phyloP scores from a whole-genome alignment of 306 rosid species.

The Gynostemma pentaphyllum region DNA sequence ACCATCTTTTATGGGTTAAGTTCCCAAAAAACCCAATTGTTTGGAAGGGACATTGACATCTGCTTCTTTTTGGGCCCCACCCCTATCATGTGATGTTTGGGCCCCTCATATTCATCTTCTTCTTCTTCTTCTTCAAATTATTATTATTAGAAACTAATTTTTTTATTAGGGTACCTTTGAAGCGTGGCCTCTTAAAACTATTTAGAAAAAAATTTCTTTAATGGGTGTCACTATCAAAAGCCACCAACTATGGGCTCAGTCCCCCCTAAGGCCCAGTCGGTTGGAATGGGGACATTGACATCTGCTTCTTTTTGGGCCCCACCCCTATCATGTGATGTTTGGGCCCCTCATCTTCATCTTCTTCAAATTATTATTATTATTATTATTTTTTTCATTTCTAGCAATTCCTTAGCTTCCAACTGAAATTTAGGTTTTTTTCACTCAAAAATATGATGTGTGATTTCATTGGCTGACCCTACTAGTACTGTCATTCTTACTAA shows the following conservation, averaged over 20 bases:
- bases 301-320: neutral
- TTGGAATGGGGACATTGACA: conserved; percentile 28
- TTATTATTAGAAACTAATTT: too few species aligned
- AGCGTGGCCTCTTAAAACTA: too few species aligned
- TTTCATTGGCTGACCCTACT: neutral
- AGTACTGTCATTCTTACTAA: neutral
- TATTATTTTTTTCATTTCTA: neutral
- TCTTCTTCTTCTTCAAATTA: neutral
- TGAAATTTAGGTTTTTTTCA: too few species aligned
- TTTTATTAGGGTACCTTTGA: too few species aligned
- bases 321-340: conserved; percentile 15
- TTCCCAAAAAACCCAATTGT: conserved; percentile 34
- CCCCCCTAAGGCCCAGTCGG: conserved; percentile 35
- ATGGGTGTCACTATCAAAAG: conserved; percentile 32
- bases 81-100: conserved; percentile 16
- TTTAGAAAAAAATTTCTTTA: too few species aligned
- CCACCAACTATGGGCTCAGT: conserved; percentile 39
- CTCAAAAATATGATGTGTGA: neutral
- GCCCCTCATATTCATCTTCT: neutral
- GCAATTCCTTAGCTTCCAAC: too few species aligned
- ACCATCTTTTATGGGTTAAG: conserved; percentile 40
- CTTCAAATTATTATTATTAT: neutral
- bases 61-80: conserved; percentile 6
- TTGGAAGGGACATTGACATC: conserved; percentile 27
- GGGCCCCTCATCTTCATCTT: conserved; percentile 7